Evolutionary conservation across 495 filamentous ascomycete genomes (phyloP).

Genomic region (Hypoxylon trugodes): DNA sequence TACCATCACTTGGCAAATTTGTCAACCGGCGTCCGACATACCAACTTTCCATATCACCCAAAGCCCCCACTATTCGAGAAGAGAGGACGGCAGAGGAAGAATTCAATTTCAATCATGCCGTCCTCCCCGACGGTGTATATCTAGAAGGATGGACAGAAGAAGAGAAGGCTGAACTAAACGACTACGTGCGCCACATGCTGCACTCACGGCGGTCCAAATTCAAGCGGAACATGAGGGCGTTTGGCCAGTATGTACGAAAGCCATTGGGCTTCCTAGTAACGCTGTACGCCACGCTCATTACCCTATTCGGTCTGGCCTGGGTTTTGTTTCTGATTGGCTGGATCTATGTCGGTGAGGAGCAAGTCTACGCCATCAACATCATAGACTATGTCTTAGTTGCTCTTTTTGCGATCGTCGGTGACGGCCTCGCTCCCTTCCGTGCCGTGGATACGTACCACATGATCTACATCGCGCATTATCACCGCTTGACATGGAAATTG

Average conservation of each 20-base stretch:
- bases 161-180: constrained; percentile 76
- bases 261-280: constrained; percentile 81
- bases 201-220: constrained; percentile 79
- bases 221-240: constrained; percentile 77
- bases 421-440: constrained; percentile 78
- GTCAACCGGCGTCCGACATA: constrained; percentile 79
- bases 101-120: constrained; percentile 54
- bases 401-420: constrained; percentile 79
- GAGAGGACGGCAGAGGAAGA: constrained; percentile 38
- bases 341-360: constrained; percentile 79
- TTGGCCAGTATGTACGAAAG: constrained; percentile 74
- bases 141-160: constrained; percentile 74
- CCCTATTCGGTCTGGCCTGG: constrained; percentile 82
- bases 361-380: constrained; percentile 74
- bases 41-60: constrained; percentile 64
- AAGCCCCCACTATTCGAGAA: constrained; percentile 33
- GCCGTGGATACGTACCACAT: constrained; percentile 84
- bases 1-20: constrained; percentile 71
- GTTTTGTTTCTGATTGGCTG: constrained; percentile 86
- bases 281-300: constrained; percentile 81
- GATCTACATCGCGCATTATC: constrained; percentile 69
- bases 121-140: constrained; percentile 69
- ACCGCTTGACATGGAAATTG: constrained; percentile 75
- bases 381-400: constrained; percentile 82
- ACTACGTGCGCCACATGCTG: constrained; percentile 82